These are phyloP conservation scores for Pythium folliculosum DNA, from an alignment of 352 stramenopile species.

Conservation along the genomic window DNA sequence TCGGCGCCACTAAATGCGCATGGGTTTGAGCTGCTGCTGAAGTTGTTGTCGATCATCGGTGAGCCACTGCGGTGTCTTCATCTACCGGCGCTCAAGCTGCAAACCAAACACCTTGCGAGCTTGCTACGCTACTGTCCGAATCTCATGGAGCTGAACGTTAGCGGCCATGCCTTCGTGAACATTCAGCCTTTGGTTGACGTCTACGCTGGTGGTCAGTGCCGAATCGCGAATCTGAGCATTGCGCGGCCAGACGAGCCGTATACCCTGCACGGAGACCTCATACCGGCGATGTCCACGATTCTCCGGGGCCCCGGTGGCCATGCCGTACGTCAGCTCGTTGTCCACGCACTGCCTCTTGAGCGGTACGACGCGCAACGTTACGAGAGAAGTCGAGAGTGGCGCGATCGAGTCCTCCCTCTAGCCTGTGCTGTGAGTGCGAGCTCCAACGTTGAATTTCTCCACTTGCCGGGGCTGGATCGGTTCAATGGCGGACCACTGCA, in stretches of 20 bases:
- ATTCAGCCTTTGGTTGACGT: background rate
- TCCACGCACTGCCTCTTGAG: background rate
- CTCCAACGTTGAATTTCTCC: background rate
- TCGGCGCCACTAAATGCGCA: background rate
- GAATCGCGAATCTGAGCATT: constrained; percentile 13
- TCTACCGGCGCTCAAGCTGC: background rate
- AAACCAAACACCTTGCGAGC: constrained; percentile 1
- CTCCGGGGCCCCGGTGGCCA: background rate
- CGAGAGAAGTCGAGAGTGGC: background rate
- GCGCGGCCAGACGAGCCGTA: background rate
- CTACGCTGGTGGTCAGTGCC: constrained; percentile 3
- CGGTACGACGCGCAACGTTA: background rate
- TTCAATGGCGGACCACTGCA: background rate
- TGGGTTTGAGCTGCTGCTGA: background rate
- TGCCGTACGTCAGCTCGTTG: constrained; percentile 2
- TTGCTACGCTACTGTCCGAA: constrained; percentile 11
- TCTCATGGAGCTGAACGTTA: constrained; percentile 16
- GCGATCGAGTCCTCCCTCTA: background rate
- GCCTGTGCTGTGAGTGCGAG: background rate
- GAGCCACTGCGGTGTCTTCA: background rate
- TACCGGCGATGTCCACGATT: background rate
- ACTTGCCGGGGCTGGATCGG: background rate
- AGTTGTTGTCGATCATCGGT: constrained; percentile 5
- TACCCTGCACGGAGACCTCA: background rate
- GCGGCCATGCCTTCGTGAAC: background rate